Conservation (phyloP, 306 rosid genomes). For the Astragalus glycyphyllos region DNA sequence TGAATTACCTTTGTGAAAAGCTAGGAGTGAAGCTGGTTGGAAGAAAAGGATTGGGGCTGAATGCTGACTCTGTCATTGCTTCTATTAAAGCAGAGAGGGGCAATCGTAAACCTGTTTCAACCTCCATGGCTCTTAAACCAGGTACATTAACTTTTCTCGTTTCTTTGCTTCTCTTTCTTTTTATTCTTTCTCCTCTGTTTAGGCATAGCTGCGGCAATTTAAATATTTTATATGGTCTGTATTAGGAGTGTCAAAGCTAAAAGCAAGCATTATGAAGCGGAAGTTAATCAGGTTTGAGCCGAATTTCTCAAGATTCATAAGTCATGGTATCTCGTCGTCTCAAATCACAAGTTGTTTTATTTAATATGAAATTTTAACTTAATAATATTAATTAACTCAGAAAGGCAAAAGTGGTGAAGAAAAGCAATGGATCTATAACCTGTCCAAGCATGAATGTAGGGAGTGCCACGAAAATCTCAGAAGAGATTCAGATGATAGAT, state of each 20-base stretch:
- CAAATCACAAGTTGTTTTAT: slow-evolving; percentile 17
- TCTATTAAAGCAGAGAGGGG: slow-evolving; percentile 92
- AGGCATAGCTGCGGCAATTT: slow-evolving; percentile 22
- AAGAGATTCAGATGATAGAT: slow-evolving; percentile 53
- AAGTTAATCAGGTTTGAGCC: slow-evolving; percentile 74
- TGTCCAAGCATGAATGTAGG: slow-evolving; percentile 50
- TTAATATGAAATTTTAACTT: slow-evolving; percentile 35
- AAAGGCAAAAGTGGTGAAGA: slow-evolving; percentile 78
- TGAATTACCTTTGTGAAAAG: slow-evolving; percentile 84
- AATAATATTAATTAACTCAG: slow-evolving; percentile 52
- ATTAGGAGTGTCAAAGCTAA: slow-evolving; percentile 76
- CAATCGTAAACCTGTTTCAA: slow-evolving; percentile 69
- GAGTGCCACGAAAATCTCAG: slow-evolving; percentile 53
- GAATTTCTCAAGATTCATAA: slow-evolving; percentile 38
- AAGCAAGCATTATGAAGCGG: slow-evolving; percentile 67
- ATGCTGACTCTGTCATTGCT: slow-evolving; percentile 88
- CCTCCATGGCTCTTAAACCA: slow-evolving; percentile 64
- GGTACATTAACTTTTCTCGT: slow-evolving; percentile 50
- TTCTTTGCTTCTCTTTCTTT: slow-evolving; percentile 8
- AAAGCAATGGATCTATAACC: slow-evolving; percentile 50
- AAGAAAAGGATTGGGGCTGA: slow-evolving; percentile 89
- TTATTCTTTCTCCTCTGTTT: slow-evolving; percentile 29
- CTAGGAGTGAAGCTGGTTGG: slow-evolving; percentile 92
- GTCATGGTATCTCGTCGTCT: slow-evolving; percentile 11
- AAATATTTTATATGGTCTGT: slow-evolving; percentile 43